These are phyloP conservation scores for Aureobasidium lini DNA, from an alignment of 2,329 filamentous ascomycete genomes.

Conservation along the genomic window DNA sequence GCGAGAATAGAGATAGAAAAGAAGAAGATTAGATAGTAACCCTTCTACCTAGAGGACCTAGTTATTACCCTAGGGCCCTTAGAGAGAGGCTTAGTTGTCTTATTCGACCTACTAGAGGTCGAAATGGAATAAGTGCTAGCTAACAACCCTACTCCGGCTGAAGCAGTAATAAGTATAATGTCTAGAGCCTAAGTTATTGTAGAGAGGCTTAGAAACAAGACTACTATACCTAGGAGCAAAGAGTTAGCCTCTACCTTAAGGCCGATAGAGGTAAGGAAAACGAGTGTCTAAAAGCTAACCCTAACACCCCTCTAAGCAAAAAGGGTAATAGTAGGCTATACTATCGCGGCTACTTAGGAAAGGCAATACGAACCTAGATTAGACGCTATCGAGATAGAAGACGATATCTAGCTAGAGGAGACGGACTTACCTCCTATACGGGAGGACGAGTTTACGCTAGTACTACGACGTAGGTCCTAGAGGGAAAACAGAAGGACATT, in stretches of 20 bases:
- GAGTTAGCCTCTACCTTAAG: too few relatives aligned
- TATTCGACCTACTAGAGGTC: background rate
- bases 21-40: background rate
- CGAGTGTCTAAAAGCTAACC: background rate
- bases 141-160: background rate
- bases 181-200: too few relatives aligned
- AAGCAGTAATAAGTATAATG: background rate
- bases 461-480: background rate
- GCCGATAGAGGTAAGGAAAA: too few relatives aligned
- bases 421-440: background rate
- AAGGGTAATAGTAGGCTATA: background rate
- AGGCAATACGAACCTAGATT: background rate
- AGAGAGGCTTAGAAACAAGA: too few relatives aligned
- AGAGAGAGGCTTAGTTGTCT: background rate
- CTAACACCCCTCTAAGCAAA: background rate
- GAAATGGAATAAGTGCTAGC: background rate
- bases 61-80: background rate
- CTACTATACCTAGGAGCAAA: too few relatives aligned
- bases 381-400: background rate
- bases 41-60: background rate
- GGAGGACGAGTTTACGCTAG: background rate
- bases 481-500: background rate
- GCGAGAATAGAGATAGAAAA: background rate
- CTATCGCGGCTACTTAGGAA: background rate
- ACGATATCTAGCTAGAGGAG: background rate